A percentile compares a stretch with the other conserved stretches of the same genome.
Conservation (phyloP, 1,284 basidiomycete genomes). For the Pseudozyma flocculosa region DNA sequence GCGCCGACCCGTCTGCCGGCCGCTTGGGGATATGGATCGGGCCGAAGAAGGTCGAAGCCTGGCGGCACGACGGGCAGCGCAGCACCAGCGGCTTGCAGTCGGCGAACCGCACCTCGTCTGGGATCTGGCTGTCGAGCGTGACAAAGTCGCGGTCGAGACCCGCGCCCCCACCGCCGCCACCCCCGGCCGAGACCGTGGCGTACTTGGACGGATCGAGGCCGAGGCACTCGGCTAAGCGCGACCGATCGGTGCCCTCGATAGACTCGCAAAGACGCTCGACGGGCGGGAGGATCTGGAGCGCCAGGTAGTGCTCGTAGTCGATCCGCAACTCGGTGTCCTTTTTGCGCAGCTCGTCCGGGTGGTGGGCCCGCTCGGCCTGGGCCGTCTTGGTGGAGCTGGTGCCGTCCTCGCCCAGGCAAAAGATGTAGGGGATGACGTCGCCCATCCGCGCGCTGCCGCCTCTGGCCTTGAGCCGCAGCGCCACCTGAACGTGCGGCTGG, state of each 20-base stretch:
- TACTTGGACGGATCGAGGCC: conserved; percentile 86
- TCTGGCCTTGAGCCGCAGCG: conserved; percentile 82
- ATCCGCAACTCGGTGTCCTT: conserved; percentile 45
- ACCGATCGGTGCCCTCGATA: conserved; percentile 91
- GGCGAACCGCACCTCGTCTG: conserved; percentile 76
- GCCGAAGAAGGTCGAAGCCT: conserved; percentile 22
- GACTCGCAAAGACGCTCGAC: conserved; percentile 92
- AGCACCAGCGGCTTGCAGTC: conserved; percentile 40
- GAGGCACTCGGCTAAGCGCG: conserved; percentile 88
- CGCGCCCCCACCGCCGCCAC: conserved; percentile 24
- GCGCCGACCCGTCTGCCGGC: conserved; percentile 2
- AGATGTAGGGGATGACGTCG: conserved; percentile 94
- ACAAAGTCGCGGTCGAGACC: conserved; percentile 67
- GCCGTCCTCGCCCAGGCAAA: conserved; percentile 78
- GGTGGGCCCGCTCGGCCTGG: conserved; percentile 86
- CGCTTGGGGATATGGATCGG: conserved; percentile 4
- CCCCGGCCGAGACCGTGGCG: conserved; percentile 40
- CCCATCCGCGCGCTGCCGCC: conserved; percentile 78
- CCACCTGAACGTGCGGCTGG: conserved; percentile 96
- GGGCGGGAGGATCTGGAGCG: conserved; percentile 88
- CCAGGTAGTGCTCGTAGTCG: conserved; percentile 81
- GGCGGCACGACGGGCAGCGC: conserved; percentile 39
- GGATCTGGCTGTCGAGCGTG: conserved; percentile 84
- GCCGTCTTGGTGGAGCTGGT: conserved; percentile 69
- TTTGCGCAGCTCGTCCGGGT: conserved; percentile 86